phyloP scores from a whole-genome alignment of 129 eudicot species.

The Kitagawia praeruptora region DNA sequence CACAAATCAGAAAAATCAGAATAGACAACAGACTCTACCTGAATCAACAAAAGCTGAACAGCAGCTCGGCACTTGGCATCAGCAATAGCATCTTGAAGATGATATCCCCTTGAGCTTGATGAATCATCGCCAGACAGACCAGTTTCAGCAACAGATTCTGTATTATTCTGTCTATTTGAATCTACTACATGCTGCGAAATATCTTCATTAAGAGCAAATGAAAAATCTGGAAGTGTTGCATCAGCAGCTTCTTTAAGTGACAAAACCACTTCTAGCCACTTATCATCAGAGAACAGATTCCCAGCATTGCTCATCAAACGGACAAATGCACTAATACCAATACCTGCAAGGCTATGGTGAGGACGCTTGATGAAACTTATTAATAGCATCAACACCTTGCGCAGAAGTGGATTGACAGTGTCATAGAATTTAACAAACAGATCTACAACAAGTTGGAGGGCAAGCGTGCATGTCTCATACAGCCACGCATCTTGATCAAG shows the following conservation, averaged over 20 bases:
- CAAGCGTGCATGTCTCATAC: conserved; percentile 90
- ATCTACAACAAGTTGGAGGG: conserved; percentile 89
- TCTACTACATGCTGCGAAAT: conserved; percentile 39
- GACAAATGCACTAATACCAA: conserved; percentile 96
- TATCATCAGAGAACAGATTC: conserved; percentile 73
- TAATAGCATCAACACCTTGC: conserved; percentile 61
- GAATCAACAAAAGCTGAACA: conserved; percentile 79
- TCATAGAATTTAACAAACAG: conserved; percentile 82
- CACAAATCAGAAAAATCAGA: not conserved
- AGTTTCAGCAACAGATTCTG: conserved; percentile 34
- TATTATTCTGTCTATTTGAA: conserved; percentile 26
- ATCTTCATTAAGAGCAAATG: conserved; percentile 39
- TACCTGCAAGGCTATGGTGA: conserved; percentile 97
- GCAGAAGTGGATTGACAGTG: conserved; percentile 80
- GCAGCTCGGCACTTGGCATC: conserved; percentile 89
- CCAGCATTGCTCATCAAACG: conserved; percentile 94
- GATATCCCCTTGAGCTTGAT: conserved; percentile 37
- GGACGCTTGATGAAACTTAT: conserved; percentile 89
- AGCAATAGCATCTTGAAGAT: conserved; percentile 51
- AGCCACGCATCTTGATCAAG: conserved; percentile 94
- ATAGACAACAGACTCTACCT: conserved; percentile 35
- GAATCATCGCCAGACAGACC: conserved; percentile 36
- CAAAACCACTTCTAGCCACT: conserved; percentile 84
- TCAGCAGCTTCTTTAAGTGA: conserved; percentile 66
- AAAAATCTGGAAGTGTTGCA: conserved; percentile 78